phyloP scores from a whole-genome alignment of 768 basidiomycete genomes.

The Lactarius sp. region DNA sequence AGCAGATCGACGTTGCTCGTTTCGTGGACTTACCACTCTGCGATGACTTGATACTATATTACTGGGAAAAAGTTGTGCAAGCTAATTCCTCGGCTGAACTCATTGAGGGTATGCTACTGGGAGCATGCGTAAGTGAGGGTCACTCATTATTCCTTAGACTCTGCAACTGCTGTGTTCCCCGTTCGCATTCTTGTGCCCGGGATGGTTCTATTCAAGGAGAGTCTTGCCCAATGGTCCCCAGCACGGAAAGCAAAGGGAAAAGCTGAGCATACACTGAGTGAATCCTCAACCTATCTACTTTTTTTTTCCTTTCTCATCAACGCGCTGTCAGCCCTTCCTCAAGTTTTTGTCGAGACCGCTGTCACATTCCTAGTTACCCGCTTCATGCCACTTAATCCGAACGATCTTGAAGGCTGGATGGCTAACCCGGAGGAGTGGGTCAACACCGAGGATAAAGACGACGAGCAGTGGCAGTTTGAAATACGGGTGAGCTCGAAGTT shows the following conservation, averaged over 20 bases:
- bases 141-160: constrained; percentile 41
- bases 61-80: constrained; percentile 75
- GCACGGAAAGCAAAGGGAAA: constrained; percentile 58
- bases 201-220: constrained; percentile 83
- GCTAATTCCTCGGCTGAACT: constrained; percentile 52
- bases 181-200: constrained; percentile 76
- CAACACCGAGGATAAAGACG: constrained; percentile 81
- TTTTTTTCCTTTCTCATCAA: constrained; percentile 20
- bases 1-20: constrained; percentile 52
- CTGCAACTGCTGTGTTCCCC: constrained; percentile 61
- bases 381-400: constrained; percentile 77
- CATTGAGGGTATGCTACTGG: constrained; percentile 46
- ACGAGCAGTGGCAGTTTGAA: constrained; percentile 91
- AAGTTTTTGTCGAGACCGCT: constrained; percentile 68
- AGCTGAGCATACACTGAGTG: constrained; percentile 54
- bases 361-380: constrained; percentile 73
- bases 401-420: constrained; percentile 80
- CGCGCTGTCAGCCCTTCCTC: constrained; percentile 47
- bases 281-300: constrained; percentile 21
- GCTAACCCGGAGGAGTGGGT: constrained; percentile 95
- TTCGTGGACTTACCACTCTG: constrained; percentile 63
- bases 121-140: neutral
- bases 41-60: constrained; percentile 65
- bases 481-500: constrained; percentile 57
- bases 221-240: constrained; percentile 71